Evolutionary conservation across 106 monocot species (phyloP).

Genomic region (Apostasia ramifera): DNA sequence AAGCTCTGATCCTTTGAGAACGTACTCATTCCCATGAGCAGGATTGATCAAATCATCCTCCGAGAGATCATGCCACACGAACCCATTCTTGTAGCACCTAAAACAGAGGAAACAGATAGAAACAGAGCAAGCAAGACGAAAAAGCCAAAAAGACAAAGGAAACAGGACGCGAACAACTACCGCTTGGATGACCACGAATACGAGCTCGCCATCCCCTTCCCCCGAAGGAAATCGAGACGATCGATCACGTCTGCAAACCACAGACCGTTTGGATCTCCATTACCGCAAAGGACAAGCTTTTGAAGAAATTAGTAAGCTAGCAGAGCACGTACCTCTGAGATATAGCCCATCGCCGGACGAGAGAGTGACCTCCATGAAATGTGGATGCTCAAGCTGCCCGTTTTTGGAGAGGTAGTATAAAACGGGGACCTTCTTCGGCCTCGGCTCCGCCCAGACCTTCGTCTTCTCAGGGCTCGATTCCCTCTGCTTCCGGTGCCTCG

Average conservation of each 20-base stretch:
- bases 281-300: too few species aligned
- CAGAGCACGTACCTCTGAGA: constrained; percentile 43
- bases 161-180: constrained; percentile 6
- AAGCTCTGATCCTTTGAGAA: constrained; percentile 80
- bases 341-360: constrained; percentile 60
- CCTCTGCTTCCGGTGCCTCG: constrained; percentile 19
- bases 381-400: constrained; percentile 86
- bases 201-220: constrained; percentile 60
- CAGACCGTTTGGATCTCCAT: not conserved
- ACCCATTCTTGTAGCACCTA: constrained; percentile 88
- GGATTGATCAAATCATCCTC: constrained; percentile 75
- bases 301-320: not conserved
- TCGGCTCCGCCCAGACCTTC: constrained; percentile 68
- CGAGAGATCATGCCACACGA: constrained; percentile 84
- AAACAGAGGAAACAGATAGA: not conserved
- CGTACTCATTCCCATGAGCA: constrained; percentile 61
- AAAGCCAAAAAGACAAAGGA: not conserved
- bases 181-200: constrained; percentile 93
- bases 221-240: constrained; percentile 67
- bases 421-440: constrained; percentile 43
- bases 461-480: constrained; percentile 62
- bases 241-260: constrained; percentile 46
- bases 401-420: constrained; percentile 79
- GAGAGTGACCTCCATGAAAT: constrained; percentile 87
- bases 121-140: not conserved